Evolutionary conservation across 352 stramenopile genomes (phyloP).

Genomic region (Globisporangium nagaii): DNA sequence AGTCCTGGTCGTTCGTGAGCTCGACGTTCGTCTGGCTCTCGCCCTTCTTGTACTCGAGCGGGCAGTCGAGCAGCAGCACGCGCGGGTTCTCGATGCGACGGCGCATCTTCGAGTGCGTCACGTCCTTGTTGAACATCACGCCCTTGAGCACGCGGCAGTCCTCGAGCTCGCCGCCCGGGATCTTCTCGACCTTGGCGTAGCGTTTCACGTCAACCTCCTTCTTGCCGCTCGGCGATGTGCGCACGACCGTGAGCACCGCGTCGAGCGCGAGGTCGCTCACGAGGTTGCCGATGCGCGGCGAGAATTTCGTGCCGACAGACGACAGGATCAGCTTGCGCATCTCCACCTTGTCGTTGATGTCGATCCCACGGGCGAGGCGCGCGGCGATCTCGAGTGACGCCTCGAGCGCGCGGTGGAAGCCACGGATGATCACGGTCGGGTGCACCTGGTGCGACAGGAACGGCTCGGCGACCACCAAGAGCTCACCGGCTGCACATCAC

Average conservation of each 20-base stretch:
- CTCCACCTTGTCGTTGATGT: constrained; percentile 93
- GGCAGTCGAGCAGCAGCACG: constrained; percentile 98
- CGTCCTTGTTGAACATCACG: constrained; percentile 99
- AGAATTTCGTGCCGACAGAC: constrained; percentile 99
- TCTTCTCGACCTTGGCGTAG: constrained; percentile 99
- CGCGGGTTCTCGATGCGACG: constrained; percentile 97
- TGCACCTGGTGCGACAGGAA: constrained; percentile 97
- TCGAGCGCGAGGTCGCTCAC: constrained; percentile 97
- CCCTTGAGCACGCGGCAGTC: constrained; percentile 95
- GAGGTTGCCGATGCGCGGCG: constrained; percentile 93
- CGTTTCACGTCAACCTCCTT: constrained; percentile 99
- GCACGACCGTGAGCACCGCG: constrained; percentile 93
- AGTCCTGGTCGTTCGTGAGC: constrained; percentile 98
- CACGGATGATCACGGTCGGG: constrained; percentile 97
- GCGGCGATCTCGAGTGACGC: constrained; percentile 92
- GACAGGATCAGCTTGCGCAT: constrained; percentile 96
- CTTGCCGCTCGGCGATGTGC: constrained; percentile 73
- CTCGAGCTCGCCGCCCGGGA: constrained; percentile 94
- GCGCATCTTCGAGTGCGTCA: constrained; percentile 99
- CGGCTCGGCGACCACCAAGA: constrained; percentile 95
- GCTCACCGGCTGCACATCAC: constrained; percentile 86
- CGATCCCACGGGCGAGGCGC: constrained; percentile 88
- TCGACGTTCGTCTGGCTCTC: constrained; percentile 97
- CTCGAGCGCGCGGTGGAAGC: constrained; percentile 88
- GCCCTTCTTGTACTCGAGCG: constrained; percentile 99